Conservation (phyloP, 2,329 filamentous ascomycete genomes). For the Xylaria sp. region DNA sequence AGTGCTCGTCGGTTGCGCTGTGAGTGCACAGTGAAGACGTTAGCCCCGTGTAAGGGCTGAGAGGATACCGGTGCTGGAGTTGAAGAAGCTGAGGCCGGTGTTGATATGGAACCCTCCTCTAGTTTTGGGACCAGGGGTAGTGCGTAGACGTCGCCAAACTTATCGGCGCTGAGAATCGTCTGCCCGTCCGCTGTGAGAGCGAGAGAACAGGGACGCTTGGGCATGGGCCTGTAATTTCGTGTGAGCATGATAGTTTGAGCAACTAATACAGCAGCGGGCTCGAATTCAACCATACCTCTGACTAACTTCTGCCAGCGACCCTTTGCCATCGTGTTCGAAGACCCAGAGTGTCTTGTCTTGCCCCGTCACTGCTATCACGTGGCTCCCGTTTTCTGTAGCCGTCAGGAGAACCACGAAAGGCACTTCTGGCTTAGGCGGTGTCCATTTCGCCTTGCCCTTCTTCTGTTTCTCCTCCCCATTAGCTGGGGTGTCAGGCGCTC, state of each 20-base stretch:
- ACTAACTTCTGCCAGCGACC: constrained; percentile 69
- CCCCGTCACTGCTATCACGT: constrained; percentile 80
- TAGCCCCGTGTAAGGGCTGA: constrained; percentile 51
- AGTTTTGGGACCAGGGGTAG: constrained; percentile 67
- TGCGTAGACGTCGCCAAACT: constrained; percentile 95
- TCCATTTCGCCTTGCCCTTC: constrained; percentile 42
- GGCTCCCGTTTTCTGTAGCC: constrained; percentile 64
- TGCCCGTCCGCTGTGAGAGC: constrained; percentile 70
- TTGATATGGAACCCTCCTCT: constrained; percentile 3
- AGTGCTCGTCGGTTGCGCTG: constrained; percentile 66
- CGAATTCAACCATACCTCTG: constrained; percentile 60
- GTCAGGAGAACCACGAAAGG: constrained; percentile 73
- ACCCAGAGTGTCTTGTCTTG: constrained; percentile 92
- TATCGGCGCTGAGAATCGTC: constrained; percentile 84
- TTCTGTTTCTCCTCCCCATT: constrained; percentile 31
- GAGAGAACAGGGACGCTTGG: constrained; percentile 84
- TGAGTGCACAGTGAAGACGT: constrained; percentile 67
- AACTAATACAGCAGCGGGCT: background rate
- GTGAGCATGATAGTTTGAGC: constrained; percentile 36
- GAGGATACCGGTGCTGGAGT: constrained; percentile 32
- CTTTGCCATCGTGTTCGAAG: constrained; percentile 69
- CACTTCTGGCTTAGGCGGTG: constrained; percentile 46
- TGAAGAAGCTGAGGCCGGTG: constrained; percentile 21
- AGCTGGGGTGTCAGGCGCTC: constrained; percentile 16
- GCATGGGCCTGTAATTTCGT: constrained; percentile 68